Percentiles rank a stretch among this genome's conserved stretches.
Evolutionary conservation across 768 basidiomycete genomes (phyloP).

Genomic region (Lactarius indigo): DNA sequence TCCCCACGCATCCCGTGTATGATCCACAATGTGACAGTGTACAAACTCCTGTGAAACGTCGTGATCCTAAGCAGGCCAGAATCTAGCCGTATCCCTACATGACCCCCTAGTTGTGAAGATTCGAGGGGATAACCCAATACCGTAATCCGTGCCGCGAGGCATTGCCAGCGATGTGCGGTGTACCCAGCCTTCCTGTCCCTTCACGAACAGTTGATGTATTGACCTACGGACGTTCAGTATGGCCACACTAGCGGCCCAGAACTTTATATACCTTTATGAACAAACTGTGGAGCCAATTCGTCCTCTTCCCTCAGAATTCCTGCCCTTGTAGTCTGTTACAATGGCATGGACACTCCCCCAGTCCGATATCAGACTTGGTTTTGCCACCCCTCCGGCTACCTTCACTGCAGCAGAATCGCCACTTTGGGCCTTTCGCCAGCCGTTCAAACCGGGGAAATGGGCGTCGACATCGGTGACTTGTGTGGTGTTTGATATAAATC

Average conservation of each 20-base stretch:
- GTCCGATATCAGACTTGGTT: background rate
- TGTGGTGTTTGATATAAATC: background rate
- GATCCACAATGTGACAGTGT: background rate
- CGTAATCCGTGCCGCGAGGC: background rate
- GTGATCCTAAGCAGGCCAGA: background rate
- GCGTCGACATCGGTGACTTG: slow-evolving; percentile 3
- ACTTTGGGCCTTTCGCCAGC: slow-evolving; percentile 1
- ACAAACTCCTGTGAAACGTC: background rate
- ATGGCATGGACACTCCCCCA: background rate
- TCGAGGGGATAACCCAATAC: background rate
- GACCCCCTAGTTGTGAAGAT: background rate
- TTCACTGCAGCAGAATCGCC: background rate
- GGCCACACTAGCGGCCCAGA: background rate
- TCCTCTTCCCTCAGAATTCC: background rate
- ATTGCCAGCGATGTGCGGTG: background rate
- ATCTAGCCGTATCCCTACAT: background rate
- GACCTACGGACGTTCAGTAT: background rate
- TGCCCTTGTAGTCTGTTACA: background rate
- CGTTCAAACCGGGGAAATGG: slow-evolving; percentile 5
- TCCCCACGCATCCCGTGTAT: background rate
- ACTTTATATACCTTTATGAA: slow-evolving; percentile 5
- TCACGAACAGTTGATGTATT: background rate
- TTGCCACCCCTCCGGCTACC: background rate
- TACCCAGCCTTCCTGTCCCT: background rate
- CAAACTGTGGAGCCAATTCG: background rate